Evolutionary conservation across 192 early-diverging fungal species (phyloP), one percentile per base, ranked within the genome.

Genomic region (Podila clonocystis): DNA sequence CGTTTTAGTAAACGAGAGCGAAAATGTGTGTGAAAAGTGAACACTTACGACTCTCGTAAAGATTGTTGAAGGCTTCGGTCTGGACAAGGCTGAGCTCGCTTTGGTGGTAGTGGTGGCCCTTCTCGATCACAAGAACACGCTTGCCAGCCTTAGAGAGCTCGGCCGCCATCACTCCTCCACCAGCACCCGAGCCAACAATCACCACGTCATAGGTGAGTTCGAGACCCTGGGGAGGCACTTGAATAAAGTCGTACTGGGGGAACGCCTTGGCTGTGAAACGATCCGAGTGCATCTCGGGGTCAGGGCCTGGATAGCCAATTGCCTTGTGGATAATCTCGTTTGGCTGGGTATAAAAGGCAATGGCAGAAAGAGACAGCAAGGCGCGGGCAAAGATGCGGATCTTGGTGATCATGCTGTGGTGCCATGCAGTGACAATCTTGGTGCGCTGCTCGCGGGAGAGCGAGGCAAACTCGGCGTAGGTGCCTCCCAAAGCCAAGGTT

Each of bases 51-150:
- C 63, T 61, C 71, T 95, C 94, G 63, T 89, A 92, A 57, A 93
- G 65, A 13, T 72, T 86, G 13, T 68, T 50, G 31, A 88, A 75
- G 12, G 83, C 88, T 38, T 88, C 80, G 15, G 68, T 19, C 70
- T 93, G 91, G 45, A 77, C 84, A 33, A 87, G 78, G 5, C 71
- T 64, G 9, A 93, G 64, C 11, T 93, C 90, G 12, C 72, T 62
- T 31, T 85, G 88, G 50, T 87, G 84, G 41, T 82, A 68, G 77
- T 92, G 91, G 9, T 82, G 70, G 9, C 88, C 92, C 76, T 94
- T 95, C 75, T 95, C 94, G 20, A 94, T 67, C 6, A 95, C 89
- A 19, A 95, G 49, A 8, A 95, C 92, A 2, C 72, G 82, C 72
- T 92, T 85, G 3, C 93, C 94, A 22, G 86, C 85, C 66, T 84